These are phyloP conservation scores for Capsicum rhomboideum DNA, from an alignment of 257 asterid genomes.

Conservation along the genomic window DNA sequence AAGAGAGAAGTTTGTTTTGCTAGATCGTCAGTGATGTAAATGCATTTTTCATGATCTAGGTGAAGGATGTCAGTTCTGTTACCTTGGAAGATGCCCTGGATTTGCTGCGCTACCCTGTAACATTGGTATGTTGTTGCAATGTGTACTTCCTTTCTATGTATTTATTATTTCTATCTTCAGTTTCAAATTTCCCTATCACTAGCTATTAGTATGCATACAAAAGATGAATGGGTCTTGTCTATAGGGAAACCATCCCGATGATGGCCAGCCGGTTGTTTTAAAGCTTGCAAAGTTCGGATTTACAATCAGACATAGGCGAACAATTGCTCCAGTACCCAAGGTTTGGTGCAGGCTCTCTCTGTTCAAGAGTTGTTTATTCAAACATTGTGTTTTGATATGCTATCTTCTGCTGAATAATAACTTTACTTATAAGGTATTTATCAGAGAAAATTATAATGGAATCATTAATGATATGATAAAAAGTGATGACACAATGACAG, in stretches of 20 bases:
- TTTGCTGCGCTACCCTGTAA: conserved; percentile 72
- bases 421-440: neutral
- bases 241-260: conserved; percentile 86
- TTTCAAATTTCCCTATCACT: conserved; percentile 1
- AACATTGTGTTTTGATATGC: neutral
- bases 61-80: conserved; percentile 52
- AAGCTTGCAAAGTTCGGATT: conserved; percentile 57
- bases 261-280: conserved; percentile 48
- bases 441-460: neutral
- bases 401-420: neutral
- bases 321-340: conserved; percentile 72
- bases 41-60: conserved; percentile 22
- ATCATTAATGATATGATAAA: neutral
- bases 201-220: neutral
- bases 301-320: conserved; percentile 54
- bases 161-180: neutral
- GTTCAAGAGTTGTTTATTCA: neutral
- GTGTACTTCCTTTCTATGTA: neutral
- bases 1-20: neutral
- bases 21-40: neutral
- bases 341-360: conserved; percentile 19
- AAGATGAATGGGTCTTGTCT: conserved; percentile 4
- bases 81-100: conserved; percentile 78
- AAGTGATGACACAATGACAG: neutral
- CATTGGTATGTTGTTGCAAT: conserved; percentile 44